Base-by-base conservation (phyloP, 139 green algal genomes). In the Micromonas commoda region DNA sequence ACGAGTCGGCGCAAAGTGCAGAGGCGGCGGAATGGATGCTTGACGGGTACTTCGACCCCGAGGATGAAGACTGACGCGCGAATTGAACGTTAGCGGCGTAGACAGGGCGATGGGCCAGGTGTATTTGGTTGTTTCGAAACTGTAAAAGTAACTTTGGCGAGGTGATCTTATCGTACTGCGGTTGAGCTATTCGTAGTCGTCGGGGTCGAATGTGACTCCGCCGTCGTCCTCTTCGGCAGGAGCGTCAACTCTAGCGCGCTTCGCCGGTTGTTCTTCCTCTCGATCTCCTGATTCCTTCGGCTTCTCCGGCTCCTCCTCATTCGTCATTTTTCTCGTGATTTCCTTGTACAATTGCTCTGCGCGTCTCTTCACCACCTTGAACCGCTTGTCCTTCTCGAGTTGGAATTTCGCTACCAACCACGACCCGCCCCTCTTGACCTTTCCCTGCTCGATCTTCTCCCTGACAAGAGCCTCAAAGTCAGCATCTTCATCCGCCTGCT, bases 1-100 rank as follows among this genome's bases (percentile, higher is more conserved):
- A 57, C 16, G 9, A 57, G 45, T 57, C 9, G 9, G 45, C 45
- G 45, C n/a, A n/a, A n/a, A 57, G 45, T 57, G 9, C 45, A 9
- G 26, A 71, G 23, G 26, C n/a, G 28, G 13, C 28, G 64, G 64
- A 71, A 4, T 71, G 64, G 64, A 71, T 39, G 26, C 2, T 71
- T 29, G 64, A 71, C 29, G 64, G 64, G 3, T 71, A 71, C 64
- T 71, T n/a, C n/a, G 64, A 71, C 2, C 13, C 26, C 23, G 26
- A 37, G 26, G n/a, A 37, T 21, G 5, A 32, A 13, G 9, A 68
- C 13, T 68, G 61, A 24, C 9, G 9, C 61, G 9, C 61, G 9
- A 26, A 68, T 5, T 13, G n/a, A 13, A 6, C 61, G 19, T 21
- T 26, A 21, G n/a, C n/a, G n/a, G 61, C 61, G 61, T 21, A 63